A percentile compares a stretch with the other conserved stretches of the same genome.
Conservation (phyloP, 257 asterid species). For the Lycium barbarum region DNA sequence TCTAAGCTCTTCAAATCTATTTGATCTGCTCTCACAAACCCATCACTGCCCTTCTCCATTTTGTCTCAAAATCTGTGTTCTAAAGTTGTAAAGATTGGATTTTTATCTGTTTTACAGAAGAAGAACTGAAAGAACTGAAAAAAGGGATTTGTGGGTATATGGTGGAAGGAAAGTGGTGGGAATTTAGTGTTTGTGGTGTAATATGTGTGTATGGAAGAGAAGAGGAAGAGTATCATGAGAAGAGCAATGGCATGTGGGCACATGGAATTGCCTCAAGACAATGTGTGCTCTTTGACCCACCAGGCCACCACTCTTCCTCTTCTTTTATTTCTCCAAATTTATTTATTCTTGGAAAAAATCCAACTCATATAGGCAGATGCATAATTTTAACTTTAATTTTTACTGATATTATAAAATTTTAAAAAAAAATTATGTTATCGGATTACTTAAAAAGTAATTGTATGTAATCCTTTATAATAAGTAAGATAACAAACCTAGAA, state of each 20-base stretch:
- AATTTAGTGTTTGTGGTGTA: not conserved
- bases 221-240: conserved; percentile 38
- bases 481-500: too few species aligned
- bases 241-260: conserved; percentile 83
- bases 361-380: not conserved
- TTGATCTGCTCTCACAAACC: conserved; percentile 88
- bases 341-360: not conserved
- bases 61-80: not conserved
- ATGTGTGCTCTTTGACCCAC: conserved; percentile 56
- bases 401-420: too few species aligned
- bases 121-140: not conserved
- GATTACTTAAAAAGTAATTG: too few species aligned
- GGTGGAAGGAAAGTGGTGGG: not conserved
- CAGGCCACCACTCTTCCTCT: not conserved
- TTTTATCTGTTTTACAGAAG: not conserved
- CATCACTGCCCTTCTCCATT: conserved; percentile 81
- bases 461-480: too few species aligned
- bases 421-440: too few species aligned
- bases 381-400: too few species aligned
- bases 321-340: not conserved
- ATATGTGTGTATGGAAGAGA: conserved; percentile 13
- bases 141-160: not conserved
- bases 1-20: conserved; percentile 87
- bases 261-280: conserved; percentile 79
- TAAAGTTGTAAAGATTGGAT: not conserved